A percentile compares a stretch with the other conserved stretches of the same genome.
Conservation (phyloP, 805 yeast genomes). For the Candida taoyuanica region DNA sequence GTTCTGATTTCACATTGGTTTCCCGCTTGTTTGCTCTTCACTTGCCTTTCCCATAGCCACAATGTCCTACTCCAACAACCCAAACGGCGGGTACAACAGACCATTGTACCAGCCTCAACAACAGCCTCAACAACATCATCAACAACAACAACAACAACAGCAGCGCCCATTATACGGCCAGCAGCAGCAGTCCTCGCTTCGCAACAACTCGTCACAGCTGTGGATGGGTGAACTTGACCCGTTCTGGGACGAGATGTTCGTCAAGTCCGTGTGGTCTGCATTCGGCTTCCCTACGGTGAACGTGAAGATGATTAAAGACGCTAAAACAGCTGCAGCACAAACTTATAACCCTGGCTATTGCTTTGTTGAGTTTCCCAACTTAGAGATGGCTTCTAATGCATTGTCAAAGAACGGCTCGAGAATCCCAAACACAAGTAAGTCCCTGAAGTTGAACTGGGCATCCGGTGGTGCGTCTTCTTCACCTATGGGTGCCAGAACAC, state of each 20-base stretch:
- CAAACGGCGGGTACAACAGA: neutral
- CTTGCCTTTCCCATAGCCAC: neutral
- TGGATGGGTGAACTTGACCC: constrained; percentile 95
- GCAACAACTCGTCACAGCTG: constrained; percentile 31
- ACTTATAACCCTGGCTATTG: constrained; percentile 67
- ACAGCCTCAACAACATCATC: constrained; percentile 5
- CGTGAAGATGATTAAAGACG: constrained; percentile 72
- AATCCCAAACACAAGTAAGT: constrained; percentile 57
- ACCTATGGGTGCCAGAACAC: neutral
- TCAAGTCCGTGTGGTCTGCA: constrained; percentile 64
- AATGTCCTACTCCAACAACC: neutral
- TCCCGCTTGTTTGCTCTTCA: neutral
- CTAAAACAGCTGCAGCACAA: constrained; percentile 26
- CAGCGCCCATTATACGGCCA: constrained; percentile 2
- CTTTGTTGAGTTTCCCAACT: constrained; percentile 67
- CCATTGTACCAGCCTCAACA: neutral
- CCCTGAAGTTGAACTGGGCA: constrained; percentile 79
- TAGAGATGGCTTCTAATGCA: constrained; percentile 61
- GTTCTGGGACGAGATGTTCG: constrained; percentile 68
- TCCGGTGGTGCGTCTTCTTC: constrained; percentile 40
- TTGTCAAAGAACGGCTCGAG: constrained; percentile 60
- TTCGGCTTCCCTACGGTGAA: constrained; percentile 57
- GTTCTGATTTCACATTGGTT: too few relatives aligned
- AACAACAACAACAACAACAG: constrained; percentile 7
- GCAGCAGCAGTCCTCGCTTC: constrained; percentile 12